phyloP scores from a whole-genome alignment of 2,329 filamentous ascomycete species.

The Aspergillus sp. region DNA sequence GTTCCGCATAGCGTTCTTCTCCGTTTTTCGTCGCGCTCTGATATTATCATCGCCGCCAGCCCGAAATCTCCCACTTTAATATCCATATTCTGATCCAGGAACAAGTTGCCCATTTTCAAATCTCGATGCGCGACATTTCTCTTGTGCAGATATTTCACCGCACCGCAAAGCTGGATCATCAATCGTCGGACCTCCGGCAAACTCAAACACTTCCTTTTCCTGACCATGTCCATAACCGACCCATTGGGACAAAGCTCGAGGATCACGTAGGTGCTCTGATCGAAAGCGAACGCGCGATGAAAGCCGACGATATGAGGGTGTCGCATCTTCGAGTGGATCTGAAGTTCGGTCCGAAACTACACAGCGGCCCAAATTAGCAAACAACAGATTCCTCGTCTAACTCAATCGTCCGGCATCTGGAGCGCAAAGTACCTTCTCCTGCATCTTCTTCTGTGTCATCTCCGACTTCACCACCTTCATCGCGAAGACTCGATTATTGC shows the following conservation, averaged over 20 bases:
- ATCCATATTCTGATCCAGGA: slow-evolving; percentile 92
- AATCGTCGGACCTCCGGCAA: slow-evolving; percentile 94
- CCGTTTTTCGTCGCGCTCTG: slow-evolving; percentile 81
- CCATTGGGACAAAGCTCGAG: slow-evolving; percentile 94
- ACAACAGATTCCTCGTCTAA: not conserved
- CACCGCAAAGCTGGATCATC: slow-evolving; percentile 90
- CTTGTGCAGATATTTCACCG: slow-evolving; percentile 96
- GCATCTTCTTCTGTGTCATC: slow-evolving; percentile 53
- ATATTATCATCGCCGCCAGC: slow-evolving; percentile 84
- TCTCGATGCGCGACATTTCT: slow-evolving; percentile 96
- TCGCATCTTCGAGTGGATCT: slow-evolving; percentile 97
- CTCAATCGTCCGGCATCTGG: not conserved
- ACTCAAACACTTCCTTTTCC: slow-evolving; percentile 83
- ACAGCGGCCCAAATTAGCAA: slow-evolving; percentile 9
- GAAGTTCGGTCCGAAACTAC: slow-evolving; percentile 76
- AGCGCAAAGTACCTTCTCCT: slow-evolving; percentile 45
- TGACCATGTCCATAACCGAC: slow-evolving; percentile 96
- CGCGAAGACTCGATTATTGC: slow-evolving; percentile 47
- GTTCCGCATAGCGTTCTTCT: slow-evolving; percentile 95
- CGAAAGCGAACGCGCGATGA: slow-evolving; percentile 86
- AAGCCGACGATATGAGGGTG: slow-evolving; percentile 97
- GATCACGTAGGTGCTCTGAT: slow-evolving; percentile 87
- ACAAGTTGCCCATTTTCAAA: slow-evolving; percentile 97
- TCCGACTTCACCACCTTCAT: slow-evolving; percentile 53
- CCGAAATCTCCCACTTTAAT: slow-evolving; percentile 98